These are phyloP conservation scores for Penicillium frequentans DNA, from an alignment of 2,329 filamentous ascomycete species.

Conservation along the genomic window DNA sequence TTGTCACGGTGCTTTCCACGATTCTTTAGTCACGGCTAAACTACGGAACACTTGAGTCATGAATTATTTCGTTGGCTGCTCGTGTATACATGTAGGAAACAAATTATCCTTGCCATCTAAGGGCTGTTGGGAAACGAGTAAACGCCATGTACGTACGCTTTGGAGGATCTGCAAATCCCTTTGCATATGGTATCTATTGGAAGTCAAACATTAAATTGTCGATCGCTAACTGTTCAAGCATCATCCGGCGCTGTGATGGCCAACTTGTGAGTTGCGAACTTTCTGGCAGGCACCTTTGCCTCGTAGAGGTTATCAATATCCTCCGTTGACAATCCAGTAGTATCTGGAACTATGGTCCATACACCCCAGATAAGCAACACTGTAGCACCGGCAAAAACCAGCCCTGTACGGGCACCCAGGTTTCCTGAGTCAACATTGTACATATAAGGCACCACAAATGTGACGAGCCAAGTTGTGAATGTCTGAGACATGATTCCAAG, in stretches of 20 bases:
- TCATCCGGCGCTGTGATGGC: background rate
- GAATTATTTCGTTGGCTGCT: too few relatives aligned
- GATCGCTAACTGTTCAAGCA: background rate
- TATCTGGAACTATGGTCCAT: slow-evolving; percentile 7
- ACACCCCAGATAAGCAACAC: slow-evolving; percentile 8
- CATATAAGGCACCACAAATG: slow-evolving; percentile 15
- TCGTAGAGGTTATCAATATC: slow-evolving; percentile 11
- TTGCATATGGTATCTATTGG: background rate
- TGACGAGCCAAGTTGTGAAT: slow-evolving; percentile 10
- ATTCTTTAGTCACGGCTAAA: too few relatives aligned
- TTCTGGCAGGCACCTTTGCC: background rate
- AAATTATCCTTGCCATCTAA: too few relatives aligned
- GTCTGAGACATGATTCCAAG: slow-evolving; percentile 13
- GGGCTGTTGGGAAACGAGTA: too few relatives aligned
- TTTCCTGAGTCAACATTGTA: slow-evolving; percentile 16
- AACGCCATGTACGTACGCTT: too few relatives aligned
- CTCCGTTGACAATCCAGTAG: slow-evolving; percentile 6
- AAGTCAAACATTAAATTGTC: background rate
- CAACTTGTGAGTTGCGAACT: background rate
- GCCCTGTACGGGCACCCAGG: slow-evolving; percentile 13
- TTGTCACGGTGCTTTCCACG: too few relatives aligned
- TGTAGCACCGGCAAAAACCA: slow-evolving; percentile 10
- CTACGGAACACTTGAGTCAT: too few relatives aligned
- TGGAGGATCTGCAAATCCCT: too few relatives aligned
- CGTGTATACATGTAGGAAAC: too few relatives aligned